phyloP scores from a whole-genome alignment of 352 stramenopile genomes.

The Globisporangium iwayamae region DNA sequence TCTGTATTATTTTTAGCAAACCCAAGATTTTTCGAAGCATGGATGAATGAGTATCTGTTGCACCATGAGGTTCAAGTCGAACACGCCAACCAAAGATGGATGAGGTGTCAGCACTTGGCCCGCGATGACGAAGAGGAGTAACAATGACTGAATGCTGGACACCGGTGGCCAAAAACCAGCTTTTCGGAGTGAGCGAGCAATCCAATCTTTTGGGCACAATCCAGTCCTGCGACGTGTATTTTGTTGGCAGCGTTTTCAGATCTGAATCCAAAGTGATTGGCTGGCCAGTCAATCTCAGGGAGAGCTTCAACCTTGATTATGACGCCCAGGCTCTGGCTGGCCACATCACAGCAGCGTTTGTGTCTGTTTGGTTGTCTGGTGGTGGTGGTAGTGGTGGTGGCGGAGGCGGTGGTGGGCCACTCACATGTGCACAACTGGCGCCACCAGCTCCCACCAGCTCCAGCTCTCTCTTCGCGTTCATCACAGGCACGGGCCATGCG shows the following conservation, averaged over 20 bases:
- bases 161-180: no score
- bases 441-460: neutral
- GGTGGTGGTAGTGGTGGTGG: neutral
- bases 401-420: neutral
- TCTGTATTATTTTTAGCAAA: neutral
- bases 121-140: neutral
- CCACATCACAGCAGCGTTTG: slow-evolving; percentile 2
- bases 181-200: neutral
- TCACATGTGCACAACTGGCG: neutral
- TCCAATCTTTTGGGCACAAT: neutral
- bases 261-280: neutral
- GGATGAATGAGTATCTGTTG: neutral
- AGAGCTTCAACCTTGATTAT: slow-evolving; percentile 17
- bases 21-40: slow-evolving; percentile 5
- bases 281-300: neutral
- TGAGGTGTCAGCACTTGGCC: neutral
- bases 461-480: slow-evolving; percentile 2
- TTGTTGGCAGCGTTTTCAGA: neutral
- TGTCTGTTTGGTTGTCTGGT: neutral
- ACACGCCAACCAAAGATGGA: neutral
- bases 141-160: neutral
- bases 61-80: neutral
- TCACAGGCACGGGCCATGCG: slow-evolving; percentile 3
- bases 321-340: slow-evolving; percentile 10
- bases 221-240: neutral